These are phyloP conservation scores for Cutaneotrichosporon mucoides DNA, from an alignment of 1,284 basidiomycete genomes.

Conservation along the genomic window DNA sequence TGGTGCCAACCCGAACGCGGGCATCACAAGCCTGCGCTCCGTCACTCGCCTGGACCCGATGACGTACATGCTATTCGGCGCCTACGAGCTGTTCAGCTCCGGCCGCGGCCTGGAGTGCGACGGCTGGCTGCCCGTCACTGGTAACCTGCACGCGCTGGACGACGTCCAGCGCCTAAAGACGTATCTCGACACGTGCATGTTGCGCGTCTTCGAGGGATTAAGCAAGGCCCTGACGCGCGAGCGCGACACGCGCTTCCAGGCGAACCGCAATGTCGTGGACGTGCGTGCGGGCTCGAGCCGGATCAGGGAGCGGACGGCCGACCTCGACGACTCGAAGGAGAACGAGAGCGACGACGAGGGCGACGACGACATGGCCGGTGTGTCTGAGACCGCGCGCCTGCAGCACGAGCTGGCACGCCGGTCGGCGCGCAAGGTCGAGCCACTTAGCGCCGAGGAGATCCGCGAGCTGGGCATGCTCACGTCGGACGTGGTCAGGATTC, in stretches of 20 bases:
- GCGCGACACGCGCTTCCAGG: conserved; percentile 28
- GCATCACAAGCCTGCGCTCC: conserved; percentile 57
- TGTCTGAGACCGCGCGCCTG: conserved; percentile 6
- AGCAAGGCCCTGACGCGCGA: conserved; percentile 43
- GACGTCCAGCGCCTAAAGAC: conserved; percentile 78
- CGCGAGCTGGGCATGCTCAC: conserved; percentile 71
- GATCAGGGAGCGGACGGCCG: conserved; percentile 23
- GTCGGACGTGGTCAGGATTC: conserved; percentile 64
- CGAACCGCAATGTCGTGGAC: conserved; percentile 17
- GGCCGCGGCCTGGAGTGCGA: conserved; percentile 77
- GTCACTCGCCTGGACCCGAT: conserved; percentile 86
- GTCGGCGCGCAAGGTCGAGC: conserved; percentile 23
- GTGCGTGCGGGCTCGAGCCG: conserved; percentile 18
- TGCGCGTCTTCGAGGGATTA: conserved; percentile 88
- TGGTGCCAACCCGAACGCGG: conserved; percentile 34
- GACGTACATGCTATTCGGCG: conserved; percentile 89
- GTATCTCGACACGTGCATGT: conserved; percentile 77
- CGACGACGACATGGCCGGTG: conserved; percentile 51
- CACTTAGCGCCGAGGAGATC: conserved; percentile 63
- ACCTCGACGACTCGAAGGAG: conserved; percentile 43
- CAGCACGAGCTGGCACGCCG: conserved; percentile 16
- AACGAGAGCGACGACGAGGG: conserved; percentile 58
- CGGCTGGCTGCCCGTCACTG: conserved; percentile 82
- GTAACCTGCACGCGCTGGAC: conserved; percentile 71
- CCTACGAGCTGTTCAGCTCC: conserved; percentile 67